A percentile compares a stretch with the other conserved stretches of the same genome.
phyloP scores from a whole-genome alignment of 768 basidiomycete genomes.

The Xanthoconium purpureum region DNA sequence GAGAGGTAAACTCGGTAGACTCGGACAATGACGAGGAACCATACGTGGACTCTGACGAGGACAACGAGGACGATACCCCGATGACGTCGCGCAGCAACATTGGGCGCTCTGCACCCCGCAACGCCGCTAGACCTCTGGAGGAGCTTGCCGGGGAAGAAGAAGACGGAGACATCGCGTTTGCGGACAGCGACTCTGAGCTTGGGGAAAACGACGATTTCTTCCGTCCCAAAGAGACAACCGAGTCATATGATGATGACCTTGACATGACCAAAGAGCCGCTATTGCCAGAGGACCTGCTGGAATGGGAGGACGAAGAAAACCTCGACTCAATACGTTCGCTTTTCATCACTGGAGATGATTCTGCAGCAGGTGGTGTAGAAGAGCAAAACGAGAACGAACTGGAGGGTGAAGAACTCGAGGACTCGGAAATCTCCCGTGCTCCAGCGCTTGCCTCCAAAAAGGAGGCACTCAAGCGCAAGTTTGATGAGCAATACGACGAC shows the following conservation, averaged over 20 bases:
- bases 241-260: constrained; percentile 45
- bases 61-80: constrained; percentile 4
- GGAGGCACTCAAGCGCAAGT: constrained; percentile 87
- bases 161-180: constrained; percentile 56
- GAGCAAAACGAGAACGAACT: constrained; percentile 40
- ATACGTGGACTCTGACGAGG: not conserved
- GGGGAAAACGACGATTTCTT: constrained; percentile 69
- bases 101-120: constrained; percentile 52
- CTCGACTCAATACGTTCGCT: constrained; percentile 82
- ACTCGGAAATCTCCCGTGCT: constrained; percentile 38
- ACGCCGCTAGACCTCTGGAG: constrained; percentile 34
- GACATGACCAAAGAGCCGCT: constrained; percentile 69
- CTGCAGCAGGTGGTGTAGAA: constrained; percentile 34
- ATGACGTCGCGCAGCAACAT: constrained; percentile 28
- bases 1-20: not conserved
- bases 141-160: constrained; percentile 37
- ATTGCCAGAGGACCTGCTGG: constrained; percentile 49
- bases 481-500: constrained; percentile 96
- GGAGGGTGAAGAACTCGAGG: constrained; percentile 34
- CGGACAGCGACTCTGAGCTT: constrained; percentile 78
- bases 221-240: constrained; percentile 44
- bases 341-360: constrained; percentile 79
- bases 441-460: constrained; percentile 79
- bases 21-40: constrained; percentile 1
- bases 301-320: constrained; percentile 84